Percentiles rank a stretch among this genome's conserved stretches.
These are phyloP conservation scores for Apodospora peruviana DNA, from an alignment of 495 filamentous ascomycete species.

Conservation along the genomic window DNA sequence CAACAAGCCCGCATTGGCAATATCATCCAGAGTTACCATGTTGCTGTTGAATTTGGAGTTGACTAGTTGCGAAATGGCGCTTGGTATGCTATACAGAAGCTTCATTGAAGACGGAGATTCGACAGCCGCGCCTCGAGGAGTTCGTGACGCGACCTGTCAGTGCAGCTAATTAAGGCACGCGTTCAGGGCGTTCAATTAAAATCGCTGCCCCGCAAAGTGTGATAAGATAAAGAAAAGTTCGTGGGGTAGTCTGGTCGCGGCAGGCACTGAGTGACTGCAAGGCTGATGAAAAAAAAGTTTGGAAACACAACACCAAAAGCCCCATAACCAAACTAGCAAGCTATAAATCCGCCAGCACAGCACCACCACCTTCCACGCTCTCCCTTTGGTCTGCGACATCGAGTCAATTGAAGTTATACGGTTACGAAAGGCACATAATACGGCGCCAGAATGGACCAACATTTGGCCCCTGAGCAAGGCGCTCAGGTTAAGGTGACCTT, in stretches of 20 bases:
- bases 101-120: too few relatives aligned
- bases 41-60: background rate
- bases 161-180: conserved; percentile 6
- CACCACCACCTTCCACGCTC: too few relatives aligned
- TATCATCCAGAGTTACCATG: conserved; percentile 30
- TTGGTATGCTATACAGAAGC: background rate
- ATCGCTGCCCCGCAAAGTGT: conserved; percentile 13
- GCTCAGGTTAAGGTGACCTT: conserved; percentile 50
- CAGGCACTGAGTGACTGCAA: conserved; percentile 9
- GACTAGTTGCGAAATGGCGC: background rate
- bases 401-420: too few relatives aligned
- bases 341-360: too few relatives aligned
- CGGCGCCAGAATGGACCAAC: conserved; percentile 21
- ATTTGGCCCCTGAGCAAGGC: conserved; percentile 17
- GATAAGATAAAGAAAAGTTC: conserved; percentile 28
- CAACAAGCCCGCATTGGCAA: conserved; percentile 18
- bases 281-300: conserved; percentile 23
- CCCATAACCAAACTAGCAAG: too few relatives aligned
- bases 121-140: conserved; percentile 5
- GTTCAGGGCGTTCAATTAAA: background rate
- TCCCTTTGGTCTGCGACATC: too few relatives aligned
- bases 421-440: too few relatives aligned
- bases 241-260: conserved; percentile 16
- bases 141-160: conserved; percentile 11
- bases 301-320: conserved; percentile 7